Evolutionary conservation across 139 green algal species (phyloP).

Genomic region (Ettlia oleoabundans): DNA sequence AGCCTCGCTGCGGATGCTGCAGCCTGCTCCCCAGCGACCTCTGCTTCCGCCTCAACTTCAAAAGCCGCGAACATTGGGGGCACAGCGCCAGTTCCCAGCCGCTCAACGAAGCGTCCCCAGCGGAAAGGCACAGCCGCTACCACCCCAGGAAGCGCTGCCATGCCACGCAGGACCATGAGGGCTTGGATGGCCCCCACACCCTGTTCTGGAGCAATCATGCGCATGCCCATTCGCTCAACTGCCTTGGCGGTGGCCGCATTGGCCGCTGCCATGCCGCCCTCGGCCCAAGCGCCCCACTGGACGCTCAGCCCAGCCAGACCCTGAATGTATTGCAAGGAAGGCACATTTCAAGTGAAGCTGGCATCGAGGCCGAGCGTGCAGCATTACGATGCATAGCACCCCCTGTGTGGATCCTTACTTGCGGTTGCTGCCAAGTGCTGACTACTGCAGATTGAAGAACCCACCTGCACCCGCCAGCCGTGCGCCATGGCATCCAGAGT

Average conservation of each 20-base stretch:
- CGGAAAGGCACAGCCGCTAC: slow-evolving; percentile 41
- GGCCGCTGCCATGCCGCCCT: slow-evolving; percentile 81
- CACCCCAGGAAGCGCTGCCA: slow-evolving; percentile 32
- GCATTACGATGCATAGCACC: neutral
- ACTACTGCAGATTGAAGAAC: no score
- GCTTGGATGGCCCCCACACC: slow-evolving; percentile 49
- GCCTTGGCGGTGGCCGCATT: slow-evolving; percentile 56
- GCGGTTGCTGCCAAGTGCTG: no score
- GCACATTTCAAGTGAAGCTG: no score
- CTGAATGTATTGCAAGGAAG: neutral
- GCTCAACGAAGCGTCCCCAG: slow-evolving; percentile 46
- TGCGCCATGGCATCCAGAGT: slow-evolving; percentile 63
- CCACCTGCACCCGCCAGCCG: slow-evolving; percentile 20
- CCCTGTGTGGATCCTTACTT: no score
- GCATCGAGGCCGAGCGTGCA: no score
- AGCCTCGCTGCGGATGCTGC: neutral
- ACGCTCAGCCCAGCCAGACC: slow-evolving; percentile 42
- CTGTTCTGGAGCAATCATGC: slow-evolving; percentile 42
- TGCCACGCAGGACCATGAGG: slow-evolving; percentile 30
- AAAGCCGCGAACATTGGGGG: slow-evolving; percentile 45
- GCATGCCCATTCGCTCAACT: slow-evolving; percentile 78
- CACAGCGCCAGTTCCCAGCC: slow-evolving; percentile 23
- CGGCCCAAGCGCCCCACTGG: slow-evolving; percentile 92
- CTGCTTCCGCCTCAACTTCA: neutral
- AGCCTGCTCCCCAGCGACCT: slow-evolving; percentile 23